phyloP scores from a whole-genome alignment of 352 stramenopile genomes.

The Phytophthora citrophthora region DNA sequence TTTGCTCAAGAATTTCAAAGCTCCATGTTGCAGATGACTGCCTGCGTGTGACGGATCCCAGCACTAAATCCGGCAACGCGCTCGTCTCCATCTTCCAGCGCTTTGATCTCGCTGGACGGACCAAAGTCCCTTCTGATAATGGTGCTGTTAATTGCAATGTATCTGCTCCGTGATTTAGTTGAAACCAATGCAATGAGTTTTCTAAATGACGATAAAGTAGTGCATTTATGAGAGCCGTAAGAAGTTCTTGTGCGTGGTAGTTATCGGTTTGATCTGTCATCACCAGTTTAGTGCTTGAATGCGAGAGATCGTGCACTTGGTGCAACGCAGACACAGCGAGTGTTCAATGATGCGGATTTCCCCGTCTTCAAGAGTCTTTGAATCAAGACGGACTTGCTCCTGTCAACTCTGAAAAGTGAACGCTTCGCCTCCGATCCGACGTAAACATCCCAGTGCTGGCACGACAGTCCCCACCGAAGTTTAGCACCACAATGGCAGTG shows the following conservation, averaged over 20 bases:
- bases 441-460: constrained; percentile 1
- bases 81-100: constrained; percentile 9
- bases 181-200: too few relatives aligned
- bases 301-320: background rate
- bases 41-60: constrained; percentile 2
- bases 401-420: constrained; percentile 1
- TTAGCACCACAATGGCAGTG: background rate
- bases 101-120: constrained; percentile 22
- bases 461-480: constrained; percentile 24
- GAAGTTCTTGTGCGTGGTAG: too few relatives aligned
- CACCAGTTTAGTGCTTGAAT: background rate
- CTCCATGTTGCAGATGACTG: constrained; percentile 26
- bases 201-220: background rate
- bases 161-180: too few relatives aligned
- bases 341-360: constrained; percentile 21
- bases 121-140: constrained; percentile 25
- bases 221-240: too few relatives aligned
- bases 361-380: background rate
- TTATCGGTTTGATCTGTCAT: background rate
- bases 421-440: constrained; percentile 4
- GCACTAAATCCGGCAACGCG: background rate
- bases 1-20: constrained; percentile 15
- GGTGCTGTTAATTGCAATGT: background rate
- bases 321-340: constrained; percentile 4
- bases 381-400: background rate